Evolutionary conservation across 768 basidiomycete genomes (phyloP).

Genomic region (Russula griseocarnosa): DNA sequence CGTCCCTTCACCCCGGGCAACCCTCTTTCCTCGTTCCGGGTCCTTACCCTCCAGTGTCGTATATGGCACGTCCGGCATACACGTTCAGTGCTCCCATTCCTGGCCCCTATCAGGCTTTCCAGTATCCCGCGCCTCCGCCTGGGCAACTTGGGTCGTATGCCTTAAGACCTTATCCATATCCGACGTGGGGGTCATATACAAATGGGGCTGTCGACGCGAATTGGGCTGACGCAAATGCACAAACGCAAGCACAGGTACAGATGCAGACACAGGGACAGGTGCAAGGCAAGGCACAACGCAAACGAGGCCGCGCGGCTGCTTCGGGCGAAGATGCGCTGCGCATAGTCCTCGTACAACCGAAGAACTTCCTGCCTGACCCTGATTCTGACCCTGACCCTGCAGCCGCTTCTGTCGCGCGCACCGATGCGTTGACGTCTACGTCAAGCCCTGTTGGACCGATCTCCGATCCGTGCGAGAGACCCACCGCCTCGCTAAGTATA

Average conservation of each 20-base stretch:
- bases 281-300: constrained; percentile 10
- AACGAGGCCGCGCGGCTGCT: constrained; percentile 2
- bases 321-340: constrained; percentile 10
- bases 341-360: constrained; percentile 24
- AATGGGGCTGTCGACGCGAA: constrained; percentile 5
- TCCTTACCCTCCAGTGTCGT: constrained; percentile 32
- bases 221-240: constrained; percentile 14
- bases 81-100: constrained; percentile 13
- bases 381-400: too few relatives aligned
- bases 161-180: constrained; percentile 29
- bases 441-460: neutral
- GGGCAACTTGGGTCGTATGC: constrained; percentile 14
- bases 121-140: constrained; percentile 19
- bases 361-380: neutral
- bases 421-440: neutral
- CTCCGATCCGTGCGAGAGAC: neutral
- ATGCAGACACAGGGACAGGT: neutral
- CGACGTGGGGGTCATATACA: constrained; percentile 20
- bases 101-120: constrained; percentile 9
- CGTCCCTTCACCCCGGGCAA: constrained; percentile 31
- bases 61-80: constrained; percentile 26
- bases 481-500: neutral
- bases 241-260: constrained; percentile 8
- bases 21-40: constrained; percentile 29
- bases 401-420: neutral